Evolutionary conservation across 2,329 filamentous ascomycete genomes (phyloP).

Genomic region (Volutella citrinella): DNA sequence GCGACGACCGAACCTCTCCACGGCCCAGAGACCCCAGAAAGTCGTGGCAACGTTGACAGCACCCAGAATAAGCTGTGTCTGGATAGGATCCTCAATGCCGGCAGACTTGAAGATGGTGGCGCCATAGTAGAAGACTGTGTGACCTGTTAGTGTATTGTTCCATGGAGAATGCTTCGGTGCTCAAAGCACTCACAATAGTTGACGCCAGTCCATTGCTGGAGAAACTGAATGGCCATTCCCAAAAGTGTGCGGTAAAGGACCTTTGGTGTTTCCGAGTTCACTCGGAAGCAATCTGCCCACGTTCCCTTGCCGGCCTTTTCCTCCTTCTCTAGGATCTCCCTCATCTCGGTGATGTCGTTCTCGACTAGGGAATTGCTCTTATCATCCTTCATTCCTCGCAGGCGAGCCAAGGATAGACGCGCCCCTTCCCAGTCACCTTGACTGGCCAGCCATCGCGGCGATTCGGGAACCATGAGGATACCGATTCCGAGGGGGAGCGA

Average conservation of each 20-base stretch:
- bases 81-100: slow-evolving; percentile 63
- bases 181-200: too few relatives aligned
- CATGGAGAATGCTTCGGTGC: too few relatives aligned
- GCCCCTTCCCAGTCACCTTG: slow-evolving; percentile 46
- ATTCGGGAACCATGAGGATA: slow-evolving; percentile 53
- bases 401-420: slow-evolving; percentile 48
- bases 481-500: slow-evolving; percentile 51
- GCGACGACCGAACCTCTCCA: slow-evolving; percentile 67
- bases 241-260: slow-evolving; percentile 63
- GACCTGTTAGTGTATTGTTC: too few relatives aligned
- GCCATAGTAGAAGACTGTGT: slow-evolving; percentile 66
- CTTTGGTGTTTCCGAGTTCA: slow-evolving; percentile 49
- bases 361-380: slow-evolving; percentile 43
- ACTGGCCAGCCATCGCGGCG: slow-evolving; percentile 54
- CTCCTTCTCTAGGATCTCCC: slow-evolving; percentile 44
- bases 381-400: slow-evolving; percentile 49
- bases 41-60: slow-evolving; percentile 68
- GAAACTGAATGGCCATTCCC: slow-evolving; percentile 60
- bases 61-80: slow-evolving; percentile 65
- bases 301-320: slow-evolving; percentile 42
- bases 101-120: slow-evolving; percentile 65
- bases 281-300: slow-evolving; percentile 61
- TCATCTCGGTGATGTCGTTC: slow-evolving; percentile 52
- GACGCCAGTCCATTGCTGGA: slow-evolving; percentile 65
- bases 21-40: slow-evolving; percentile 64